Base-by-base conservation (phyloP, 148 eudicot genomes). In the Polygonum maritimum region DNA sequence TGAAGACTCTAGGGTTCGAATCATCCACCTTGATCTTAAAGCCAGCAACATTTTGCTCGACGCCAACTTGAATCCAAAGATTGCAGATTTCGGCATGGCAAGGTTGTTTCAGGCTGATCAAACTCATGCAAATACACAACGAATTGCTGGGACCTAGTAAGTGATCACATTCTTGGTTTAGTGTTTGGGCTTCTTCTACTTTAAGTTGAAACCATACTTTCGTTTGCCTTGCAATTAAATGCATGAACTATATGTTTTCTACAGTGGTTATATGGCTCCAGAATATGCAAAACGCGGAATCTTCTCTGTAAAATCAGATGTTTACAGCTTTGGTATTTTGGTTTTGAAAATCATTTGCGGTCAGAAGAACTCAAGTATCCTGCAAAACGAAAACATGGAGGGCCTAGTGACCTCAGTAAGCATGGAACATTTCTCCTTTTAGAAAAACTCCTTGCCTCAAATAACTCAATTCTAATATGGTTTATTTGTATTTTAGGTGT, bases 261-360 rank as follows among this genome's bases (percentile, higher is more conserved):
- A 74, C 75, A 87, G 84, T 76, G 86, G 90, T 0, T 87, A 83
- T 49, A 87, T 87, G 90, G 80, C 90, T 71, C 90, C 82, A 0
- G 90, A 87, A 60, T 87, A 87, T n/a, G 88, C 82, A 3, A 74
- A 81, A 75, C 79, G 82, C 58, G 90, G 86, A 1, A 60, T 71
- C 21, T 85, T 85, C 60, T 87, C 88, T 1, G 45, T 78, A 21
- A 87, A 85, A 74, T 87, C 90, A 7, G 86, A 85, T 44, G 88
- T 87, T 2, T 87, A 79, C 48, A 87, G 88, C 76, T 85, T 87
- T 0, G 90, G 90, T 13, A 83, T 87, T 19, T 38, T 87, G 49
- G 83, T 87, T 35, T 60, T 87, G 62, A 85, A 87, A 79, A 85
- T 85, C 36, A 18, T 87, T 33, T 79, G 57, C 11, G 85, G 88